Percentiles rank a stretch among this genome's conserved stretches.
Conservation (phyloP, 2,329 filamentous ascomycete genomes). For the Coniochaeta ligniaria region DNA sequence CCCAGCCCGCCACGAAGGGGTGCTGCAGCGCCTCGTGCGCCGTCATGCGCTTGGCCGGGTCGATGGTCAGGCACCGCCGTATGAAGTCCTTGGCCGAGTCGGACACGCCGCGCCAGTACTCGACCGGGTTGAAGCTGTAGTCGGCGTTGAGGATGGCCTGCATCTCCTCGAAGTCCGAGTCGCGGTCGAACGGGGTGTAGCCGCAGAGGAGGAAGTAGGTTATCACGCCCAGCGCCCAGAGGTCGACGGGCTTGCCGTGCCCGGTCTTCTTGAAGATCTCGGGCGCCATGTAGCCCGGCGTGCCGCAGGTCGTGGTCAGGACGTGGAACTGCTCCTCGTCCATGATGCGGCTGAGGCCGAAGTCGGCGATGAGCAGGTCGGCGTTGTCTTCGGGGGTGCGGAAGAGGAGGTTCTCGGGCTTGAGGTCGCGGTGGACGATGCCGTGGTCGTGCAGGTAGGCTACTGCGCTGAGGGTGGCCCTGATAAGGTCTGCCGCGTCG, state of each 20-base stretch:
- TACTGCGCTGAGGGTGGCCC: slow-evolving; percentile 91
- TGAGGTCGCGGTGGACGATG: slow-evolving; percentile 95
- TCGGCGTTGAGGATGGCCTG: slow-evolving; percentile 95
- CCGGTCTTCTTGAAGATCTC: slow-evolving; percentile 99
- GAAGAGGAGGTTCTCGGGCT: slow-evolving; percentile 95
- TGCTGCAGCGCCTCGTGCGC: slow-evolving; percentile 71
- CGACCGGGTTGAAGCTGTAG: slow-evolving; percentile 87
- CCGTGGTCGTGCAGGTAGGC: slow-evolving; percentile 98
- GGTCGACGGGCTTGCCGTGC: slow-evolving; percentile 94
- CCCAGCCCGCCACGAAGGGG: slow-evolving; percentile 53
- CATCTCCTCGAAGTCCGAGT: slow-evolving; percentile 98
- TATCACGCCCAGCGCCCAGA: slow-evolving; percentile 98
- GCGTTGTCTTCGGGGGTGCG: slow-evolving; percentile 96
- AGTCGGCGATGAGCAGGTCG: slow-evolving; percentile 93
- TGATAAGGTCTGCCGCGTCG: slow-evolving; percentile 90
- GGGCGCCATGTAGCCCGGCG: slow-evolving; percentile 97
- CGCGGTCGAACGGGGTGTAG: slow-evolving; percentile 96
- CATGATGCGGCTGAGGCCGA: slow-evolving; percentile 94
- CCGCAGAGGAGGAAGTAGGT: slow-evolving; percentile 98
- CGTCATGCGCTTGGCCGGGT: slow-evolving; percentile 81
- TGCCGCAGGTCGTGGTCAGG: slow-evolving; percentile 93
- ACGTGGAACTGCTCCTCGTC: slow-evolving; percentile 98
- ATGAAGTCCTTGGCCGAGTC: slow-evolving; percentile 86
- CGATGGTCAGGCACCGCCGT: slow-evolving; percentile 81
- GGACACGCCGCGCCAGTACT: slow-evolving; percentile 96